phyloP scores from a whole-genome alignment of 2,329 filamentous ascomycete species.

The Karstenula rhodostoma region DNA sequence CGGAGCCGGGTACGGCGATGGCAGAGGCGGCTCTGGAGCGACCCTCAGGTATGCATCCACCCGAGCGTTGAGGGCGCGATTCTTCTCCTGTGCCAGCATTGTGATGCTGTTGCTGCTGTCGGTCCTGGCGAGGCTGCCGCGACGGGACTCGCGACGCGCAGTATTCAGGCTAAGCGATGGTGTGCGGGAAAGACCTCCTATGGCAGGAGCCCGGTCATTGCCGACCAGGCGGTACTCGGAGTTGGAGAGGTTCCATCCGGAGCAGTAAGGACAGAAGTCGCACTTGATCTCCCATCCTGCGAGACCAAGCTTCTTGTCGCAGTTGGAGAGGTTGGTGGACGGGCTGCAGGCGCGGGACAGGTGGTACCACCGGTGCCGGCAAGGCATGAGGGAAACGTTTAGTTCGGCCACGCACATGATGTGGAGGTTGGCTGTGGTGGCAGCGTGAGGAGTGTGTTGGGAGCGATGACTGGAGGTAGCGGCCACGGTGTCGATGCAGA shows the following conservation, averaged over 20 bases:
- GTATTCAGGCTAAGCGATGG: constrained; percentile 50
- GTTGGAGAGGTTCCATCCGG: constrained; percentile 46
- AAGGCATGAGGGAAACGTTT: constrained; percentile 57
- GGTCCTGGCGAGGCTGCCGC: constrained; percentile 46
- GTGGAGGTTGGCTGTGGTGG: constrained; percentile 16
- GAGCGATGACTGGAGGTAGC: constrained; percentile 30
- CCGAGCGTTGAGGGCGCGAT: constrained; percentile 49
- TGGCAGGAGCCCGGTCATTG: constrained; percentile 47
- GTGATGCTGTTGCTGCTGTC: constrained; percentile 49
- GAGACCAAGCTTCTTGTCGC: constrained; percentile 54
- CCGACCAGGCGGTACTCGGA: constrained; percentile 58
- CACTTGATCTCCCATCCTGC: constrained; percentile 60
- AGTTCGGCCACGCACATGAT: constrained; percentile 61
- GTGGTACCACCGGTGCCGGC: constrained; percentile 60
- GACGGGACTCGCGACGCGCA: constrained; percentile 48
- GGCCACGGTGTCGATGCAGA: constrained; percentile 27
- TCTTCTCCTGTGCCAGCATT: constrained; percentile 50
- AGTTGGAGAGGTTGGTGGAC: constrained; percentile 57
- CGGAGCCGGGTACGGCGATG: constrained; percentile 33
- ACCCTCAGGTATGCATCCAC: constrained; percentile 51
- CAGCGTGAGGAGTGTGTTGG: constrained; percentile 32
- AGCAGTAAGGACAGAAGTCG: constrained; percentile 59
- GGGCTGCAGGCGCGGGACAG: constrained; percentile 55
- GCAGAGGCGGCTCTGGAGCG: constrained; percentile 33
- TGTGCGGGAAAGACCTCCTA: constrained; percentile 52